Conservation (phyloP, 169 alveolate species). For the Miamiensis avidus region DNA sequence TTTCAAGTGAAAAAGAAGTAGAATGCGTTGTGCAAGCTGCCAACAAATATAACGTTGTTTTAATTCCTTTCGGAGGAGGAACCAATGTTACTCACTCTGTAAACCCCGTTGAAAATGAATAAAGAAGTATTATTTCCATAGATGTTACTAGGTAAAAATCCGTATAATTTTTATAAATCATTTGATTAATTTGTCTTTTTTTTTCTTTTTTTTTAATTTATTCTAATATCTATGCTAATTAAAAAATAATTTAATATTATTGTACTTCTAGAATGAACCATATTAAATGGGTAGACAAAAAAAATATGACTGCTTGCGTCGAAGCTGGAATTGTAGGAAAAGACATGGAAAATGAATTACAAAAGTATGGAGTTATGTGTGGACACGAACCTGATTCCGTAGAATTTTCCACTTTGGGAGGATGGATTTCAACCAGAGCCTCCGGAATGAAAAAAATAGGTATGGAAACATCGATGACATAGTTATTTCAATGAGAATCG, state of each 20-base stretch:
- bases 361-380: conserved; percentile 73
- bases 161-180: background rate
- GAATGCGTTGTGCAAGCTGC: conserved; percentile 72
- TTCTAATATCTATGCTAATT: too few relatives aligned
- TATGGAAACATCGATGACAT: conserved; percentile 89
- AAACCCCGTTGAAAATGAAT: conserved; percentile 49
- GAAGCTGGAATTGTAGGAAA: conserved; percentile 87
- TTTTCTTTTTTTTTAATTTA: too few relatives aligned
- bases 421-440: conserved; percentile 89
- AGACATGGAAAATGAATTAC: conserved; percentile 80
- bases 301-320: conserved; percentile 78
- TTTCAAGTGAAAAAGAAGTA: conserved; percentile 64
- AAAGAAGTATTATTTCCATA: conserved; percentile 80
- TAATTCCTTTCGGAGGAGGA: conserved; percentile 88
- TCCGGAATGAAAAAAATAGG: conserved; percentile 87
- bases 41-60: conserved; percentile 58
- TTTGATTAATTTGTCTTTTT: too few relatives aligned
- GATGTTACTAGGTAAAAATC: conserved; percentile 59
- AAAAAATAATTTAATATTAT: too few relatives aligned
- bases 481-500: conserved; percentile 64
- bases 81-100: conserved; percentile 84
- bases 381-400: conserved; percentile 91
- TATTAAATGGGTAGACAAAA: conserved; percentile 75
- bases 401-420: conserved; percentile 87
- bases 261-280: conserved; percentile 58